Conservation (phyloP, 331 rosid genomes). For the Dryas integrifolia region DNA sequence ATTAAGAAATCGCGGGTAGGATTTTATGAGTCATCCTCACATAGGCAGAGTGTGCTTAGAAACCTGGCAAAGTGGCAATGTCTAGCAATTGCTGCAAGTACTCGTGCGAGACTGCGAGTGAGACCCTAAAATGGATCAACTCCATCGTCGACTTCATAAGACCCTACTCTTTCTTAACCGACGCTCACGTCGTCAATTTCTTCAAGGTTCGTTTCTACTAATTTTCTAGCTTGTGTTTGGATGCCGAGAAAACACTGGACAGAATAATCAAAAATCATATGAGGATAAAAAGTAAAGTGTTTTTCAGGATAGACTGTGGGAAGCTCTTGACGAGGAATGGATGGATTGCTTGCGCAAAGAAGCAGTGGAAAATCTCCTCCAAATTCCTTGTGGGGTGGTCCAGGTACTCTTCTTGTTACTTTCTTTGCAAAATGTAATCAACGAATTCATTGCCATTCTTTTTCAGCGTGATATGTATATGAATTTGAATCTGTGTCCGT, state of each 20-base stretch:
- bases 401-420: constrained; percentile 40
- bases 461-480: background rate
- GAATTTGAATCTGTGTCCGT: background rate
- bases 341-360: constrained; percentile 68
- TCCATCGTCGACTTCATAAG: constrained; percentile 62
- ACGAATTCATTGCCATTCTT: background rate
- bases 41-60: background rate
- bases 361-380: constrained; percentile 58
- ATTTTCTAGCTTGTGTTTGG: background rate
- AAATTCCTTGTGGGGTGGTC: constrained; percentile 69
- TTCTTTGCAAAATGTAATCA: background rate
- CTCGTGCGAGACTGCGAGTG: constrained; percentile 53
- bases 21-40: background rate
- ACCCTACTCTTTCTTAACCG: constrained; percentile 49
- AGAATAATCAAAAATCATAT: background rate
- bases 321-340: constrained; percentile 70
- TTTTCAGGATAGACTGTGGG: constrained; percentile 74
- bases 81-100: constrained; percentile 27
- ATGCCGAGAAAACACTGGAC: background rate
- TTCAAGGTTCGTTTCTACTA: constrained; percentile 43
- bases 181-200: constrained; percentile 81
- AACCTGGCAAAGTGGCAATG: background rate
- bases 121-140: constrained; percentile 67
- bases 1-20: too few species aligned
- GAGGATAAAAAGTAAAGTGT: background rate